Evolutionary conservation across 2,329 filamentous ascomycete species (phyloP), one percentile per base, ranked within the genome.

Genomic region (Diplocarpon rosae): DNA sequence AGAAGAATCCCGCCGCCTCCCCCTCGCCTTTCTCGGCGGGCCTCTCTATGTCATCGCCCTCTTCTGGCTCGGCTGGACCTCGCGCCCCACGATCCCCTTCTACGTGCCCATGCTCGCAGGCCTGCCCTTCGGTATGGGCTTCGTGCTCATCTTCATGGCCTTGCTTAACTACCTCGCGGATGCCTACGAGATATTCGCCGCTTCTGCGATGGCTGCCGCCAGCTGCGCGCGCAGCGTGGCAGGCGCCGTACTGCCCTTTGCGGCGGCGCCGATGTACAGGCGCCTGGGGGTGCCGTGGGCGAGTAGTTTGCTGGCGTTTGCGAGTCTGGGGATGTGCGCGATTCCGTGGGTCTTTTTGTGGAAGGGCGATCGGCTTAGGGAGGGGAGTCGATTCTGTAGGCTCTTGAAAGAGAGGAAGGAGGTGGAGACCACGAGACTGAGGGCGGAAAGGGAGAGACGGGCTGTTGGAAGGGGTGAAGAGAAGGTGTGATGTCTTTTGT

Each of bases 41-140:
- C 75, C 57, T 0, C 36, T 60, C 1, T 52, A 52, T 29, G 59
- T 60, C 2, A 64, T 76, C 15, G 71, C 74, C 11, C 65, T 80
- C 7, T 80, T 81, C 64, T 64, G 78, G 56, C 74, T 75, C 45
- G 73, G 58, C 28, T 78, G 74, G 75, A 76, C 75, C 0, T 66
- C 71, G 14, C 63, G 65, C n/a, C 60, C 65, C 0, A 61, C 62
- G 2, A 65, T 76, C 39, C 72, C 71, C 48, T 78, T 73, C 68
- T 71, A 73, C 44, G 72, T 67, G 2, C 71, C 72, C 5, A 73
- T 72, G 44, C 66, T 76, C 6, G 75, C 75, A 47, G 75, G 77
- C 52, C 67, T 68, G 20, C 63, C 77, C 36, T 78, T 75, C 59
- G 69, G 69, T 29, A 68, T 67, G 30, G 66, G 66, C 1, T 72